Evolutionary conservation across 73 alveolate species (phyloP), one percentile per base, ranked within the genome.

Genomic region (Diophrys sp.): DNA sequence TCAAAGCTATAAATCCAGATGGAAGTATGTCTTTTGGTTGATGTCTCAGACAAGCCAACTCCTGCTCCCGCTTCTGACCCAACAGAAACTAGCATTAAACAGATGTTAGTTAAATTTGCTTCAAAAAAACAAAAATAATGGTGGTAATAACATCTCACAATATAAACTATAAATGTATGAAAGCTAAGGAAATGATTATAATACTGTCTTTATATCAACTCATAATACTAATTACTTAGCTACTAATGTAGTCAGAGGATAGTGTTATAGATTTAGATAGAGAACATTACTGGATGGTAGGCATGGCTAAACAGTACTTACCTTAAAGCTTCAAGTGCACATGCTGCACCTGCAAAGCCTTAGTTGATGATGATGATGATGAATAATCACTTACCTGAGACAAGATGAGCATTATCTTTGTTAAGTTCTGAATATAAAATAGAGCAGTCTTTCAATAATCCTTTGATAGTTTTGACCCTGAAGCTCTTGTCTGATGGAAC

Each of bases 271-370:
- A 28, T 86, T 86, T 67, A 72, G n/a, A n/a, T n/a, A n/a, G n/a
- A n/a, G 89, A 80, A 81, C 56, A 81, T 83, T 26, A 76, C 31
- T 27, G 94, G 94, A 23, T 87, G 89, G 90, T 54, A 78, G 31
- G 83, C 23, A 1, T 87, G 56, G 78, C 80, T 90, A 11, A 66
- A 31, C 0, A 25, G 74, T 24, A 24, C 74, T n/a, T 70, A 75
- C 55, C 80, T 77, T 8, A 53, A 68, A n/a, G 93, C 88, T n/a
- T 75, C 85, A 2, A 33, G 81, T 33, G 71, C 8, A 14, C 93
- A 88, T 1, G 69, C 69, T 1, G 93, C 93, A 27, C 93, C 93
- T 54, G 67, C 84, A 5, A 56, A 88, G 0, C 93, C 93, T 14
- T 25, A 55, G 8, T 85, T 78, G n/a, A n/a, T n/a, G n/a, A n/a